Conservation (phyloP, 2,329 filamentous ascomycete genomes). For the Pezicula radicicola region DNA sequence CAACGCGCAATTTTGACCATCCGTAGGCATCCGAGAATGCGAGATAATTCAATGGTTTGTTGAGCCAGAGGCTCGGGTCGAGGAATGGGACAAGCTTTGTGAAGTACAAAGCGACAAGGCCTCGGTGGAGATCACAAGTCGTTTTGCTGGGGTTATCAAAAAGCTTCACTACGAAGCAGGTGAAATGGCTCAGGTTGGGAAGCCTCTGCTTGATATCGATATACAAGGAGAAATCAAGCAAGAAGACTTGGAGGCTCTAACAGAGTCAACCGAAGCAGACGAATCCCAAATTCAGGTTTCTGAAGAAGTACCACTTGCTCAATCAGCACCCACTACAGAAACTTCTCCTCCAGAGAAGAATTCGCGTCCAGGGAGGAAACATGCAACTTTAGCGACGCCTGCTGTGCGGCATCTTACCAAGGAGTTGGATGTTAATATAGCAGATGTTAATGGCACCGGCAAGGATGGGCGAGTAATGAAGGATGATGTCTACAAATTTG, state of each 20-base stretch:
- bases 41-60: constrained; percentile 99
- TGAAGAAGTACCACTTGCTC: background rate
- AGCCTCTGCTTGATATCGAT: constrained; percentile 93
- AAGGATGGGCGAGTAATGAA: constrained; percentile 90
- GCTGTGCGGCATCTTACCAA: constrained; percentile 88
- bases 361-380: constrained; percentile 46
- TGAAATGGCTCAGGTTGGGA: constrained; percentile 93
- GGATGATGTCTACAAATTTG: constrained; percentile 79
- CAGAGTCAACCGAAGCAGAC: constrained; percentile 21
- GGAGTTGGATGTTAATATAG: constrained; percentile 73
- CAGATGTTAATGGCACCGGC: constrained; percentile 77
- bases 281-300: constrained; percentile 12
- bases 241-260: constrained; percentile 48
- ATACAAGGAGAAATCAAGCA: constrained; percentile 74
- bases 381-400: constrained; percentile 79
- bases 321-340: constrained; percentile 7
- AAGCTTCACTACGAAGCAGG: constrained; percentile 94
- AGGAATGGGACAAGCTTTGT: constrained; percentile 97
- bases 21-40: constrained; percentile 88
- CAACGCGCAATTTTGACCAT: constrained; percentile 6
- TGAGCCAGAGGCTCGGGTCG: constrained; percentile 88
- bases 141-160: constrained; percentile 93
- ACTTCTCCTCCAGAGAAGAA: background rate
- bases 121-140: constrained; percentile 84
- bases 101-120: constrained; percentile 99